Conservation (phyloP, 768 basidiomycete genomes). For the Piloderma croceum region DNA sequence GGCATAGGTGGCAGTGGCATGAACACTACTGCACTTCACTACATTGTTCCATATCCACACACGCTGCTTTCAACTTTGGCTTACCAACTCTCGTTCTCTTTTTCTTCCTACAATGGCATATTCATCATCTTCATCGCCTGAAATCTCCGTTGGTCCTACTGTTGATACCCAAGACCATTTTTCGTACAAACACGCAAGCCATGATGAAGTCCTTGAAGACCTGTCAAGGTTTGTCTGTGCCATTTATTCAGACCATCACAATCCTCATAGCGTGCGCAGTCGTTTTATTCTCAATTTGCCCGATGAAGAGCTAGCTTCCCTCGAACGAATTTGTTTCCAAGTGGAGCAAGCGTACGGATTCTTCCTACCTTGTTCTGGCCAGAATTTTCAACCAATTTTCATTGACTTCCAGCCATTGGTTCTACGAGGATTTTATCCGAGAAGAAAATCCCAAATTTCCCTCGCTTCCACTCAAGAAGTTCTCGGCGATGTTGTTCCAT, state of each 20-base stretch:
- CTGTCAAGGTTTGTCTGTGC: slow-evolving; percentile 62
- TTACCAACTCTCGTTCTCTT: slow-evolving; percentile 26
- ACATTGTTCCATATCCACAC: too few relatives aligned
- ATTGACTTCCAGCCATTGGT: slow-evolving; percentile 78
- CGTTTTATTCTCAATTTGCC: slow-evolving; percentile 97
- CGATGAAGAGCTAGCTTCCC: slow-evolving; percentile 81
- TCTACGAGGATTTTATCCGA: slow-evolving; percentile 97
- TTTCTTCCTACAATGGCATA: slow-evolving; percentile 58
- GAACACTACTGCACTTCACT: too few relatives aligned
- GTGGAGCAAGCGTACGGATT: slow-evolving; percentile 92
- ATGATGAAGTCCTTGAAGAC: slow-evolving; percentile 87
- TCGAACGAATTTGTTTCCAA: slow-evolving; percentile 96
- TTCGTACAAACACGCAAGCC: slow-evolving; percentile 37
- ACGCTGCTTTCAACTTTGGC: slow-evolving; percentile 20
- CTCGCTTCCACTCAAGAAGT: slow-evolving; percentile 83
- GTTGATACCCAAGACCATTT: slow-evolving; percentile 35
- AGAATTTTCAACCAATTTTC: slow-evolving; percentile 12
- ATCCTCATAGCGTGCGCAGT: slow-evolving; percentile 35
- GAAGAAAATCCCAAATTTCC: slow-evolving; percentile 86
- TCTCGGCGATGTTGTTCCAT: slow-evolving; percentile 87
- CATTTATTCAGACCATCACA: slow-evolving; percentile 5
- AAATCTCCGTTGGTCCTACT: slow-evolving; percentile 49
- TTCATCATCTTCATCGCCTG: slow-evolving; percentile 74
- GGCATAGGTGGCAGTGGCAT: too few relatives aligned
- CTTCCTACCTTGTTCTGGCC: slow-evolving; percentile 9